A percentile compares a stretch with the other conserved stretches of the same genome.
These are phyloP conservation scores for Rhododendron griersonianum DNA, from an alignment of 148 eudicot species.

Conservation along the genomic window DNA sequence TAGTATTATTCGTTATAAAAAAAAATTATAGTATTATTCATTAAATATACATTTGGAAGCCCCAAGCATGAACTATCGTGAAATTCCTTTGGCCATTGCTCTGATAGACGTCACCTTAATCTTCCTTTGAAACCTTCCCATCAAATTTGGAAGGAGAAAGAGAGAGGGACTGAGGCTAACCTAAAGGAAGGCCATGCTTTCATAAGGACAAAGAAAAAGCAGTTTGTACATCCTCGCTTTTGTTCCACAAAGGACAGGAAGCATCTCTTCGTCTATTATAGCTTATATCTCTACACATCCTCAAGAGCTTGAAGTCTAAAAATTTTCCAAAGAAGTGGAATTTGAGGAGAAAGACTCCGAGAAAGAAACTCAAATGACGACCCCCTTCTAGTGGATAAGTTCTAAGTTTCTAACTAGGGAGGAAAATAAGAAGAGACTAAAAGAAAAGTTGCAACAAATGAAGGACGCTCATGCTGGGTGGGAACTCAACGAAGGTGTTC, in stretches of 20 bases:
- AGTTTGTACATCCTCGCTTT: background rate
- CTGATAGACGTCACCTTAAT: background rate
- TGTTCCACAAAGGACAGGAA: background rate
- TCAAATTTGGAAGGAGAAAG: background rate
- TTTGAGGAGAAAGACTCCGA: background rate
- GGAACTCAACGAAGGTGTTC: background rate
- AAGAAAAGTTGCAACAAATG: background rate
- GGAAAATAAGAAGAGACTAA: background rate
- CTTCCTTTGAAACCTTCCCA: background rate
- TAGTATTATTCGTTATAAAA: background rate
- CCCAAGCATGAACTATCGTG: background rate
- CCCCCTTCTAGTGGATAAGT: background rate
- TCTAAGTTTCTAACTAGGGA: background rate
- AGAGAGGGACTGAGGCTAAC: background rate
- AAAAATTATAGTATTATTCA: background rate
- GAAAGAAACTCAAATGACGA: background rate
- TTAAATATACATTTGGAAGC: no score
- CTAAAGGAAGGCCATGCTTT: background rate
- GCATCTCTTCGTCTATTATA: background rate
- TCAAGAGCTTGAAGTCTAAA: background rate
- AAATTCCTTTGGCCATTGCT: background rate
- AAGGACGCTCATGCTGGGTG: background rate
- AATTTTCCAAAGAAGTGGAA: background rate
- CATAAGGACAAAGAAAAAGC: background rate
- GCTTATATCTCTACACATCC: background rate